A percentile compares a stretch with the other conserved stretches of the same genome.
Evolutionary conservation across 352 stramenopile genomes (phyloP).

Genomic region (Pythium myriotylum): DNA sequence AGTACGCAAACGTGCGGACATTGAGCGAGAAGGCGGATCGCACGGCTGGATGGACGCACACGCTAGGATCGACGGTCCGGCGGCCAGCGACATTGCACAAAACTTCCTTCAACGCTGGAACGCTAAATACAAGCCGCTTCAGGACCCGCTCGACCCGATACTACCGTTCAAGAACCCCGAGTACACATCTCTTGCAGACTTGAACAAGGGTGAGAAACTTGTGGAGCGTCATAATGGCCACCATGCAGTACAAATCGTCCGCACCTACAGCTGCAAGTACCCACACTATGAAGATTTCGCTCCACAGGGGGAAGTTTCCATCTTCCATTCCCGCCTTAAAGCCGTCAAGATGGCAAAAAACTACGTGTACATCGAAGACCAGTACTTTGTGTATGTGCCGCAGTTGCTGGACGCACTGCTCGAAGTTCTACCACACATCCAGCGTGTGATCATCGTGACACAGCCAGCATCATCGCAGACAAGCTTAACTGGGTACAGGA

Average conservation of each 20-base stretch:
- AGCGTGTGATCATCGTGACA: conserved; percentile 52
- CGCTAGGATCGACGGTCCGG: conserved; percentile 47
- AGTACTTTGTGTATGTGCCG: conserved; percentile 62
- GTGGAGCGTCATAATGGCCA: conserved; percentile 9
- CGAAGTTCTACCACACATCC: conserved; percentile 42
- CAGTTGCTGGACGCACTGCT: conserved; percentile 48
- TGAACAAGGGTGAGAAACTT: not conserved
- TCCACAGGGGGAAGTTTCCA: conserved; percentile 47
- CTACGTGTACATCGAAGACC: conserved; percentile 71
- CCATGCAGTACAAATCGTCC: conserved; percentile 55
- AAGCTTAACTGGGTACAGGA: conserved; percentile 39
- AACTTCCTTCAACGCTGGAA: conserved; percentile 68
- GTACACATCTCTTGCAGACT: not conserved
- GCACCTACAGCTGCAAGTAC: conserved; percentile 62
- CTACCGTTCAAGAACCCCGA: conserved; percentile 46
- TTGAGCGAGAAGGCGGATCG: conserved; percentile 24
- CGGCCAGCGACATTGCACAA: conserved; percentile 42
- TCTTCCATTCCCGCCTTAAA: conserved; percentile 54
- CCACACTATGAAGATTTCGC: conserved; percentile 57
- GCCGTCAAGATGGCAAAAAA: conserved; percentile 57
- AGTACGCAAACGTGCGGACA: conserved; percentile 31
- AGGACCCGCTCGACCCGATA: conserved; percentile 34
- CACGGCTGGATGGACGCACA: conserved; percentile 58
- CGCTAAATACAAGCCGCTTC: conserved; percentile 31
- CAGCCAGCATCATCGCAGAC: conserved; percentile 30